A percentile compares a stretch with the other conserved stretches of the same genome.
These are phyloP conservation scores for Naganishia sp. DNA, from an alignment of 1,284 basidiomycete species.

Conservation along the genomic window DNA sequence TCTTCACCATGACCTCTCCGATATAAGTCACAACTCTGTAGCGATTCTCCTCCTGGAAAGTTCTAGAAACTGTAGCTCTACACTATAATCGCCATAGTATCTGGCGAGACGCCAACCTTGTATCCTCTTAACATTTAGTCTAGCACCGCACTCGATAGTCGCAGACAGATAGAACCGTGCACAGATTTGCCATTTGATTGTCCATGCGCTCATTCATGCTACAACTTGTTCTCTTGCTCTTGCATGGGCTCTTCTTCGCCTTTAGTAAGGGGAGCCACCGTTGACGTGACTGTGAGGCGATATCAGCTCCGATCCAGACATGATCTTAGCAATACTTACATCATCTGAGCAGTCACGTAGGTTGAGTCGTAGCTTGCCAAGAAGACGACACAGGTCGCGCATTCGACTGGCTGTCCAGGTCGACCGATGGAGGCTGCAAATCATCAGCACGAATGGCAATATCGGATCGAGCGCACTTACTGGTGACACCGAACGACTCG, in stretches of 20 bases:
- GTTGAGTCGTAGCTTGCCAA: slow-evolving; percentile 60
- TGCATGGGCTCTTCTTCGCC: not conserved
- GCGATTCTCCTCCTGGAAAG: too few species aligned
- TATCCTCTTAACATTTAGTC: too few species aligned
- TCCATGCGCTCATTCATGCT: slow-evolving; percentile 4
- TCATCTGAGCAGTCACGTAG: slow-evolving; percentile 56
- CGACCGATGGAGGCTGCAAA: slow-evolving; percentile 57
- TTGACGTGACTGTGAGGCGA: slow-evolving; percentile 13
- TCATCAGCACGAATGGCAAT: not conserved
- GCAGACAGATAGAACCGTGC: too few species aligned
- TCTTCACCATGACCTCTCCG: too few species aligned
- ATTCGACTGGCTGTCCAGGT: slow-evolving; percentile 62
- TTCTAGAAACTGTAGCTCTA: too few species aligned
- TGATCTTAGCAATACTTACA: not conserved
- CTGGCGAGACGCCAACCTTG: too few species aligned
- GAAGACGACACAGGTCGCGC: slow-evolving; percentile 62
- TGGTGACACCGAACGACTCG: slow-evolving; percentile 56
- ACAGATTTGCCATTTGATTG: not conserved
- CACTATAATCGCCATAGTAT: too few species aligned
- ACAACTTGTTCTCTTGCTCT: slow-evolving; percentile 1
- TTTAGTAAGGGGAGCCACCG: slow-evolving; percentile 25
- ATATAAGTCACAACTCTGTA: too few species aligned
- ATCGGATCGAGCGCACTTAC: slow-evolving; percentile 4
- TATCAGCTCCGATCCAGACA: not conserved
- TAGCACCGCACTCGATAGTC: too few species aligned